phyloP scores from a whole-genome alignment of 768 basidiomycete species.

The Lepiota subincarnata region DNA sequence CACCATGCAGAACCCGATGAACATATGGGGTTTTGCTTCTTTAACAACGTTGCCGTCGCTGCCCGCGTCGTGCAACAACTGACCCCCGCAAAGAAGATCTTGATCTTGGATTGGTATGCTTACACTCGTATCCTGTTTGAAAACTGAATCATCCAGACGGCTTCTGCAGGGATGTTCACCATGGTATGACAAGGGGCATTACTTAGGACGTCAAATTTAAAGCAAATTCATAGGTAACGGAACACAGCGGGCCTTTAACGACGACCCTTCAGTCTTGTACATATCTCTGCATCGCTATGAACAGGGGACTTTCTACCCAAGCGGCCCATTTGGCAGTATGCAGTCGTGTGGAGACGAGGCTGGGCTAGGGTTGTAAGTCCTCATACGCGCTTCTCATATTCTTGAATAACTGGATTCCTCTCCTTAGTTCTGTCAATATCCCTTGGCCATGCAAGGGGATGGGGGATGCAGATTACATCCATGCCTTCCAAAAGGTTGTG shows the following conservation, averaged over 20 bases:
- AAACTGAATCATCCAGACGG: background rate
- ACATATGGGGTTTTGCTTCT: slow-evolving; percentile 99
- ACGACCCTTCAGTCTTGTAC: slow-evolving; percentile 88
- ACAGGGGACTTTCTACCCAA: slow-evolving; percentile 87
- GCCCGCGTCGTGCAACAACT: slow-evolving; percentile 72
- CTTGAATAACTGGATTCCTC: slow-evolving; percentile 1
- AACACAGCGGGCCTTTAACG: slow-evolving; percentile 93
- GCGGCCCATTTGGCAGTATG: slow-evolving; percentile 84
- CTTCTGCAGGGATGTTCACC: slow-evolving; percentile 83
- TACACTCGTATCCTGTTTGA: slow-evolving; percentile 5
- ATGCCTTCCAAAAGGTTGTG: slow-evolving; percentile 92
- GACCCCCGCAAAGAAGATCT: slow-evolving; percentile 69
- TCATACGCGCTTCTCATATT: background rate
- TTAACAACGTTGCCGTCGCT: slow-evolving; percentile 96
- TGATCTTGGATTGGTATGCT: slow-evolving; percentile 93
- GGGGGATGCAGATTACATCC: slow-evolving; percentile 93
- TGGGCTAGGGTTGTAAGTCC: slow-evolving; percentile 80
- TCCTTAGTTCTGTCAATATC: slow-evolving; percentile 83
- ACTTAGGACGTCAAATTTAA: background rate
- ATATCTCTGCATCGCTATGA: slow-evolving; percentile 96
- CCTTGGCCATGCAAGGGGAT: slow-evolving; percentile 90
- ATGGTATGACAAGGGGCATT: slow-evolving; percentile 49
- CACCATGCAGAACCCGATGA: slow-evolving; percentile 98
- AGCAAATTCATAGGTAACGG: slow-evolving; percentile 71
- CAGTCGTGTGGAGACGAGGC: slow-evolving; percentile 80